Percentiles rank a stretch among this genome's conserved stretches.
Conservation (phyloP, 768 basidiomycete species). For the Coprinopsis sp. region DNA sequence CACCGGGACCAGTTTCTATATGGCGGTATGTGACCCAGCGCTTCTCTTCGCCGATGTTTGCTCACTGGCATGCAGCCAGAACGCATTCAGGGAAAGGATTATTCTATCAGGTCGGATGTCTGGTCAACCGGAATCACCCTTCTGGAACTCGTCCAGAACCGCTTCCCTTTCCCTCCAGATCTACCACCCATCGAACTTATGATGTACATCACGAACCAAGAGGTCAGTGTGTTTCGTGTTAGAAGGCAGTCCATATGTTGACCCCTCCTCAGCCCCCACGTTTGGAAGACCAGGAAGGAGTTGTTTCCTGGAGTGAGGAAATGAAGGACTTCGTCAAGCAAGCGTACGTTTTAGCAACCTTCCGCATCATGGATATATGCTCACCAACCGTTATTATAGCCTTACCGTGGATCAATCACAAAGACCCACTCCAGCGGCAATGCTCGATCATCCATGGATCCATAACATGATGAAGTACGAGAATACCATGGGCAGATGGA, state of each 20-base stretch:
- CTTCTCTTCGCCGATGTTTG: too few species aligned
- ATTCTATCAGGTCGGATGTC: conserved; percentile 93
- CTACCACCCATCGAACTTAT: conserved; percentile 92
- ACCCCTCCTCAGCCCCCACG: conserved; percentile 59
- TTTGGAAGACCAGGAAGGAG: conserved; percentile 71
- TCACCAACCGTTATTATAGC: conserved; percentile 34
- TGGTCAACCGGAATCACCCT: conserved; percentile 97
- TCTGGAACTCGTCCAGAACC: conserved; percentile 88
- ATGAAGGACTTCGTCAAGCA: conserved; percentile 91
- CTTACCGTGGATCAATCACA: conserved; percentile 62
- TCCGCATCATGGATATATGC: conserved; percentile 2
- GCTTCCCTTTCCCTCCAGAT: conserved; percentile 92
- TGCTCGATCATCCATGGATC: conserved; percentile 85
- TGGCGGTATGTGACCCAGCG: conserved; percentile 70
- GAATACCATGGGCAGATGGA: conserved; percentile 87
- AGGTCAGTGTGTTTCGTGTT: conserved; percentile 40
- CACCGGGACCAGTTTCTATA: conserved; percentile 96
- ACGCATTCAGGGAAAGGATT: conserved; percentile 86
- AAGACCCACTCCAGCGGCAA: conserved; percentile 78
- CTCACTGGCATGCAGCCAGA: too few species aligned
- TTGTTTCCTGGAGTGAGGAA: conserved; percentile 66
- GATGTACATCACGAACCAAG: conserved; percentile 80
- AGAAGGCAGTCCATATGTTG: neutral
- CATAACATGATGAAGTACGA: conserved; percentile 70
- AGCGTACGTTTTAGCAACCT: conserved; percentile 50